Percentiles rank a stretch among this genome's conserved stretches.
phyloP scores from a whole-genome alignment of 176 grass and related monocot species.

The Oryza glaberrima region DNA sequence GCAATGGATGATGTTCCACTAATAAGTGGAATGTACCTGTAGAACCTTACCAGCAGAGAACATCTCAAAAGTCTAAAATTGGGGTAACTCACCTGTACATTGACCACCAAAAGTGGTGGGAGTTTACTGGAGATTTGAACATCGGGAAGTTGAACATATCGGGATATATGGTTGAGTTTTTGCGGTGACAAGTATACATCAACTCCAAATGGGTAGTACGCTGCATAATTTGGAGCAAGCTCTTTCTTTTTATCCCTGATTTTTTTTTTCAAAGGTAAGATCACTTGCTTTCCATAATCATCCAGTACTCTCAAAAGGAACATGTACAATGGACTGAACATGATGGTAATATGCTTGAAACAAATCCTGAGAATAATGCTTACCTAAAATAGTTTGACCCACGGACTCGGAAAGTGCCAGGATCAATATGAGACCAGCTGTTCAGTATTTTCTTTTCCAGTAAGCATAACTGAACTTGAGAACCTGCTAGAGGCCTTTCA shows the following conservation, averaged over 20 bases:
- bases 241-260: conserved; percentile 99
- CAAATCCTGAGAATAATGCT: conserved; percentile 31
- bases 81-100: conserved; percentile 78
- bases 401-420: conserved; percentile 81
- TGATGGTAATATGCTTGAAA: conserved; percentile 28
- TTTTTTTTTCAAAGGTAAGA: conserved; percentile 21
- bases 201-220: conserved; percentile 91
- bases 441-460: conserved; percentile 79
- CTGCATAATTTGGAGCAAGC: conserved; percentile 78
- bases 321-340: background rate
- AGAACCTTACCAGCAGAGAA: background rate
- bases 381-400: conserved; percentile 93
- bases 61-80: background rate
- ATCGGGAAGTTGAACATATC: conserved; percentile 86
- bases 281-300: conserved; percentile 27
- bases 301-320: conserved; percentile 18
- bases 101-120: conserved; percentile 87
- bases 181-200: conserved; percentile 81
- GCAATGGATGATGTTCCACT: background rate
- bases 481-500: conserved; percentile 84
- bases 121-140: conserved; percentile 65
- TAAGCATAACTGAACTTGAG: conserved; percentile 83
- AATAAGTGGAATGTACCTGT: background rate
- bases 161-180: conserved; percentile 95
- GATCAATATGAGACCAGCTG: conserved; percentile 89